Conservation (phyloP, 2,329 filamentous ascomycete genomes). For the Diplodia scrobiculata region DNA sequence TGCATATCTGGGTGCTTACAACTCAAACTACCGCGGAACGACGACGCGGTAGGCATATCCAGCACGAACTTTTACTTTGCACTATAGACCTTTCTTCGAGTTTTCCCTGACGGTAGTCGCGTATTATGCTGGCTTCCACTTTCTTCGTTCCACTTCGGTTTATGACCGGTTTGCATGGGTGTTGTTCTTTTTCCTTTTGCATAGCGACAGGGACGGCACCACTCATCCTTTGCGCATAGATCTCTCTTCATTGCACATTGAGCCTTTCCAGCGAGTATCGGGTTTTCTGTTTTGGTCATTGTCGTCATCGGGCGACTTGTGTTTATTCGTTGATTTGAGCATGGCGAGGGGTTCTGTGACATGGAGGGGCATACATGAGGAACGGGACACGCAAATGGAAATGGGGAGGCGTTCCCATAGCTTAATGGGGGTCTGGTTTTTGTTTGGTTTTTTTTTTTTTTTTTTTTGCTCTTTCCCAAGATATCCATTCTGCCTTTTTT, state of each 20-base stretch:
- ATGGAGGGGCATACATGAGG: neutral
- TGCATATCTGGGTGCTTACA: neutral
- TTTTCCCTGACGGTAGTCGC: neutral
- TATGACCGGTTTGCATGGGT: neutral
- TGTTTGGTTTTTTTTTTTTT: neutral
- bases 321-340: neutral
- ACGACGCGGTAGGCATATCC: neutral
- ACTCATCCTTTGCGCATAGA: neutral
- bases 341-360: neutral
- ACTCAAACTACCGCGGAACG: neutral
- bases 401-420: neutral
- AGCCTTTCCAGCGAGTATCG: conserved; percentile 1
- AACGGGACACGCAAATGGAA: neutral
- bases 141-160: conserved; percentile 2
- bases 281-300: neutral
- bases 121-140: neutral
- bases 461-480: neutral
- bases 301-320: neutral
- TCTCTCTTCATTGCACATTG: neutral
- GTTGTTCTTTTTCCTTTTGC: neutral
- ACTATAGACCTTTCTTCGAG: neutral
- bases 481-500: neutral
- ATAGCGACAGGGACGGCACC: neutral
- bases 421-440: neutral
- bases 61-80: neutral